Base-by-base conservation (phyloP, 306 rosid genomes). In the Gastrolobium bilobum region DNA sequence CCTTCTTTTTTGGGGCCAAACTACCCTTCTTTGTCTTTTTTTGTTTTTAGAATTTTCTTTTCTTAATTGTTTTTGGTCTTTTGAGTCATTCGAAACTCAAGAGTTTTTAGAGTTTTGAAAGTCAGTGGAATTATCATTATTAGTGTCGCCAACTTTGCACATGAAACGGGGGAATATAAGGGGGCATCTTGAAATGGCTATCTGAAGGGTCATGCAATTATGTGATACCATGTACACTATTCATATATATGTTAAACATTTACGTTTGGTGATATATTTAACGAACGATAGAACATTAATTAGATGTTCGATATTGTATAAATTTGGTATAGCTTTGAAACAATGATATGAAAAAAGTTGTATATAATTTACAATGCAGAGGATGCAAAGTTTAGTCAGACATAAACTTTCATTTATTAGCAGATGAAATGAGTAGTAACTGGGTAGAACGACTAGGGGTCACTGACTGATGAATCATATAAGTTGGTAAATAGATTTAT, bases 1-100 rank as follows among this genome's bases (percentile, higher is more conserved):
- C 62, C 43, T 57, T 70, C 26, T 20, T 26, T 59, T 70, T 34
- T 10, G 34, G 34, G 43, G 10, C 43, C 26, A 57, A 68, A 78
- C 62, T 46, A 33, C 48, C 33, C 59, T 26, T 46, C 30, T 57
- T 37, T 1, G 2, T 20, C 34, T 6, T 9, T 37, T 37, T 53
- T 38, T 31, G 26, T 56, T 37, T 26, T 68, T 15, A 37, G 4
- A 43, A 4, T 2, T 43, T 6, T 44, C 2, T 38, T 54, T 26
- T 57, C 31, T 2, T 72, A 10, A 10, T 38, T 35, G 1, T 53
- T 69, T 50, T 35, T 1, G 26, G 26, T 20, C 26, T 20, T 20
- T 20, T 20, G 26, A 20, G 26, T 20, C 26, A 20, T 20, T 20
- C 26, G 1, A 20, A 20, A 20, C 26, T 20, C 1, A 20, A 20